Percentiles rank a stretch among this genome's conserved stretches.
Evolutionary conservation across 129 eudicot genomes (phyloP).

Genomic region (Helianthus tuberosus): DNA sequence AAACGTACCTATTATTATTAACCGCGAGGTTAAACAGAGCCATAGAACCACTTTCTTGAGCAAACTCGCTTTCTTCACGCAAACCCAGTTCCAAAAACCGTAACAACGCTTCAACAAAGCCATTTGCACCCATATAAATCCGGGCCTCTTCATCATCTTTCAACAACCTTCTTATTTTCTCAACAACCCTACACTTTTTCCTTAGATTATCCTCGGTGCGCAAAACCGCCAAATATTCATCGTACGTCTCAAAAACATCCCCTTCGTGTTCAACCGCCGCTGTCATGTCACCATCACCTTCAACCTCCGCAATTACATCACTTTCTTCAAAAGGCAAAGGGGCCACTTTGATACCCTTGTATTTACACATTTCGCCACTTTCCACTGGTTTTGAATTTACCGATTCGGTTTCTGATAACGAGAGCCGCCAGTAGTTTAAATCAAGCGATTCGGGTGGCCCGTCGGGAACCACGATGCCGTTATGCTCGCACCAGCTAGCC

Average conservation of each 20-base stretch:
- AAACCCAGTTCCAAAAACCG: constrained; percentile 68
- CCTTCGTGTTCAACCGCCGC: constrained; percentile 49
- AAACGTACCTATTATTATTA: constrained; percentile 77
- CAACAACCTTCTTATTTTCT: constrained; percentile 74
- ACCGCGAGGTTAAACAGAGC: constrained; percentile 96
- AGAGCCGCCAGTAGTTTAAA: constrained; percentile 93
- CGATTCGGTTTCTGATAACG: constrained; percentile 71
- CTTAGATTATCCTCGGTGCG: constrained; percentile 52
- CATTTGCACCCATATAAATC: constrained; percentile 93
- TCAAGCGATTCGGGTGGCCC: constrained; percentile 98
- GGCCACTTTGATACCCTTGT: constrained; percentile 82
- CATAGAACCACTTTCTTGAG: constrained; percentile 95
- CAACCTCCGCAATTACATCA: constrained; percentile 61
- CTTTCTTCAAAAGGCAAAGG: constrained; percentile 72
- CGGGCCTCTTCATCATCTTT: constrained; percentile 97
- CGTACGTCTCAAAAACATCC: constrained; percentile 48
- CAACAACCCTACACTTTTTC: constrained; percentile 72
- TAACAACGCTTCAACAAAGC: constrained; percentile 85
- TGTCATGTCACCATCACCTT: constrained; percentile 58
- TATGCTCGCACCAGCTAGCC: constrained; percentile 96
- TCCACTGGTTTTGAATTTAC: constrained; percentile 58
- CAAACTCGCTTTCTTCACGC: constrained; percentile 47
- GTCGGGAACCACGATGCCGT: constrained; percentile 74
- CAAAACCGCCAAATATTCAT: constrained; percentile 56
- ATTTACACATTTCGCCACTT: constrained; percentile 57